Conservation (phyloP, 192 early-diverging fungal genomes). For the Coemansia javaensis region DNA sequence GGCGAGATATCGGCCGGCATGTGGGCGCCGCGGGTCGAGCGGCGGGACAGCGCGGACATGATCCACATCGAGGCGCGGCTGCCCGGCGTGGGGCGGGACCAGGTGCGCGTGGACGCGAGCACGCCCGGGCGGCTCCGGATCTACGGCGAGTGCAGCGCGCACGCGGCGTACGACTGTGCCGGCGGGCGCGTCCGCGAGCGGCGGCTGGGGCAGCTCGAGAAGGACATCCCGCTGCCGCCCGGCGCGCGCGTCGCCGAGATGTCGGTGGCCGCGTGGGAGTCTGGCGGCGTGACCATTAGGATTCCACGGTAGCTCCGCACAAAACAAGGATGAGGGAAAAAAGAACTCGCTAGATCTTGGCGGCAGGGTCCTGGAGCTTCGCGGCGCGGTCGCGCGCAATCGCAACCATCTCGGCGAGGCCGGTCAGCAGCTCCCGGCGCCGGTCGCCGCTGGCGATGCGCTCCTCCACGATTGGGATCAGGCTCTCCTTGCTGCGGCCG, state of each 20-base stretch:
- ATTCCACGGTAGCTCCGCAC: constrained; percentile 17
- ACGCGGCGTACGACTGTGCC: constrained; percentile 21
- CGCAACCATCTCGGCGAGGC: constrained; percentile 70
- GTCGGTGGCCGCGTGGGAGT: constrained; percentile 13
- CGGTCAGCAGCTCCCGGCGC: constrained; percentile 63
- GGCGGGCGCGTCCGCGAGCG: constrained; percentile 35
- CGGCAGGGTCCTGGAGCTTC: constrained; percentile 49
- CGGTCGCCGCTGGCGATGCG: constrained; percentile 58
- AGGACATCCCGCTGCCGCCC: constrained; percentile 42
- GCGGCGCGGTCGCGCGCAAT: constrained; percentile 77
- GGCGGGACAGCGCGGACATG: constrained; percentile 14
- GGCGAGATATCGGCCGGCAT: constrained; percentile 31
- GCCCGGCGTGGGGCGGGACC: constrained; percentile 35
- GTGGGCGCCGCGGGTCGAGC: constrained; percentile 36
- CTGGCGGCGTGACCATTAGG: constrained; percentile 14
- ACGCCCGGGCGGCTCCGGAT: constrained; percentile 42
- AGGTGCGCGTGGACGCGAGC: constrained; percentile 31
- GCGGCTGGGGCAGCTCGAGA: constrained; percentile 50
- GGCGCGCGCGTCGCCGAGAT: constrained; percentile 28
- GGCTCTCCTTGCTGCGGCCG: constrained; percentile 64
- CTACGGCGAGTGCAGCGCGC: constrained; percentile 37
- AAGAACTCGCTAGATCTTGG: constrained; percentile 21
- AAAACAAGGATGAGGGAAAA: too few species aligned
- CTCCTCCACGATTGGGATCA: constrained; percentile 72
- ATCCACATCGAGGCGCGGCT: constrained; percentile 20